Conservation (phyloP, 139 green algal genomes). For the Picocystis salinarum region DNA sequence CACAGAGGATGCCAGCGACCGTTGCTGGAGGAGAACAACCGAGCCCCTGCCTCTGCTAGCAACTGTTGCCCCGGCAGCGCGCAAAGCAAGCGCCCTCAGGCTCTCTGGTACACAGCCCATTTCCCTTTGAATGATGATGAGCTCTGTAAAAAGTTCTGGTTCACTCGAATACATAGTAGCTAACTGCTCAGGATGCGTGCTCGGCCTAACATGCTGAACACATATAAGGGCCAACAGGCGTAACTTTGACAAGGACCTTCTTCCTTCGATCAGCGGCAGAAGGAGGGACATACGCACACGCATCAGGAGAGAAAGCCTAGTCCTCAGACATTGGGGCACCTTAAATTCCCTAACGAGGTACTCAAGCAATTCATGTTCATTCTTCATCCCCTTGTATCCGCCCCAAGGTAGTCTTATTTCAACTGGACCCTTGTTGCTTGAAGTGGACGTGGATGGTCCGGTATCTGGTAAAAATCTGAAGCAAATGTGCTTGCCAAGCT, state of each 20-base stretch:
- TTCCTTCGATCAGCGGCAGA: slow-evolving; percentile 29
- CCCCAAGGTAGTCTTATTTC: slow-evolving; percentile 1
- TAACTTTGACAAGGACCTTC: slow-evolving; percentile 26
- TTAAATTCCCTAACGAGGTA: slow-evolving; percentile 36
- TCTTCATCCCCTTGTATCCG: slow-evolving; percentile 19
- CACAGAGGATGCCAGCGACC: slow-evolving; percentile 15
- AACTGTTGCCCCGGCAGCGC: too few relatives aligned
- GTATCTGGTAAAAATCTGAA: slow-evolving; percentile 19
- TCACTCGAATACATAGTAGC: slow-evolving; percentile 36
- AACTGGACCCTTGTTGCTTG: slow-evolving; percentile 12
- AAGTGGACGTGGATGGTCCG: slow-evolving; percentile 54
- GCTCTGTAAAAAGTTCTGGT: slow-evolving; percentile 52
- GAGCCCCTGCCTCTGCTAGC: slow-evolving; percentile 37
- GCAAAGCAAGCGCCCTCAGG: slow-evolving; percentile 48
- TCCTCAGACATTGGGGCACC: slow-evolving; percentile 42
- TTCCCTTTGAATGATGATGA: slow-evolving; percentile 44
- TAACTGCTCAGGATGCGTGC: slow-evolving; percentile 35
- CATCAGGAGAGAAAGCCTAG: neutral
- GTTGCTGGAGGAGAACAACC: slow-evolving; percentile 41
- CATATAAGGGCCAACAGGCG: slow-evolving; percentile 61
- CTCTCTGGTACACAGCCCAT: slow-evolving; percentile 32
- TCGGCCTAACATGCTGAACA: slow-evolving; percentile 22
- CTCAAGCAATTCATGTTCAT: slow-evolving; percentile 32
- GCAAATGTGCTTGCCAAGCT: neutral
- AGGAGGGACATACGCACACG: slow-evolving; percentile 36